Evolutionary conservation across 352 stramenopile genomes (phyloP).

Genomic region (Globisporangium abappressorium): DNA sequence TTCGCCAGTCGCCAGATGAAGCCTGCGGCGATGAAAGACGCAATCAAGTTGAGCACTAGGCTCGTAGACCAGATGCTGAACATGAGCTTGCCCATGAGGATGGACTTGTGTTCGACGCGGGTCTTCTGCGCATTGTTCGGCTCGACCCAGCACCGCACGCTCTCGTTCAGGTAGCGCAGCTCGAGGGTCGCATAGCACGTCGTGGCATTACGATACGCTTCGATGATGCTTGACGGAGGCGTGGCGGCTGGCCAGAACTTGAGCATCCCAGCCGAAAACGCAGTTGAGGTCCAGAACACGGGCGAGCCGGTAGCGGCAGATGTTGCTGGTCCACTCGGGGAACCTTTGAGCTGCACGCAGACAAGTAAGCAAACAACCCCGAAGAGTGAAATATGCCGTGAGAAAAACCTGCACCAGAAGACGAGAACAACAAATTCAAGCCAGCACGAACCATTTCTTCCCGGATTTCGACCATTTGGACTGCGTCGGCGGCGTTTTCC

Average conservation of each 20-base stretch:
- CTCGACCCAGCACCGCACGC: slow-evolving; percentile 37
- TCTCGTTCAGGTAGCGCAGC: slow-evolving; percentile 35
- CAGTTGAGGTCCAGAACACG: slow-evolving; percentile 27
- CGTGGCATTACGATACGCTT: slow-evolving; percentile 25
- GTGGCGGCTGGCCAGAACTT: slow-evolving; percentile 31
- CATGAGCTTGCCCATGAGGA: slow-evolving; percentile 27
- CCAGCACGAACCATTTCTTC: slow-evolving; percentile 14
- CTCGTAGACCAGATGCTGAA: slow-evolving; percentile 46
- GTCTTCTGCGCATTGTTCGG: slow-evolving; percentile 19
- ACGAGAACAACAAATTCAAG: not conserved
- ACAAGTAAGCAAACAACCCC: not conserved
- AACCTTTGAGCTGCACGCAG: slow-evolving; percentile 14
- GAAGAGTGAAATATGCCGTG: not conserved
- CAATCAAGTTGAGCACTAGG: slow-evolving; percentile 34
- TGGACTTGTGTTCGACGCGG: slow-evolving; percentile 24
- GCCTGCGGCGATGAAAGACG: slow-evolving; percentile 21
- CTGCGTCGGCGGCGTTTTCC: not conserved
- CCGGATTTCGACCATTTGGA: slow-evolving; percentile 10
- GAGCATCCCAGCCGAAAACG: slow-evolving; percentile 23
- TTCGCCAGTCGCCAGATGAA: slow-evolving; percentile 24
- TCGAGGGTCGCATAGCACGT: slow-evolving; percentile 36
- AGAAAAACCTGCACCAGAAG: not conserved
- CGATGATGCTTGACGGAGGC: slow-evolving; percentile 32
- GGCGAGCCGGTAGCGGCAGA: slow-evolving; percentile 20
- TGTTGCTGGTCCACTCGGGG: slow-evolving; percentile 16